Evolutionary conservation across 805 yeast species (phyloP), one percentile per base, ranked within the genome.

Genomic region (Blastobotrys chiropterorum): DNA sequence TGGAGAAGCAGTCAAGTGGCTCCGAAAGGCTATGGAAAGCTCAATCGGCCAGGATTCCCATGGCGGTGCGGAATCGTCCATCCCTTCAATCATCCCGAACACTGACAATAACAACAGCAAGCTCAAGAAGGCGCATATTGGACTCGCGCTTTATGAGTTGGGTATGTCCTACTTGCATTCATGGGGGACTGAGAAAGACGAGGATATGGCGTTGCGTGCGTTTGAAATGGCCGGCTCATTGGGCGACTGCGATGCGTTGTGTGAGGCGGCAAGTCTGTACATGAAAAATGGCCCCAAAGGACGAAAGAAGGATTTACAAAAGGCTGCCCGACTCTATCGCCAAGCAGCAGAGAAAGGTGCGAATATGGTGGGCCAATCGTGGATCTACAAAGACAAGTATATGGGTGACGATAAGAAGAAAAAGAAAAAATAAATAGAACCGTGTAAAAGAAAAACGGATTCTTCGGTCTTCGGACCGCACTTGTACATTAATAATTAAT

Each of bases 371-470:
- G 90, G 90, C 0, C 81, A 83, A 52, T 78, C 82, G 54, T 85
- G 92, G 92, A 83, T 85, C 38, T 80, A 83, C 68, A 85, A 83
- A 65, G 80, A 79, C 46, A 85, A 84, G 69, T 85, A 85, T 60
- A 64, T 72, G 68, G 61, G 65, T 42, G 54, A 49, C 17, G 54
- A 50, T 14, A 53, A 56, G 50, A 51, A 57, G 47, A 51, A 53
- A 52, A 48, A 53, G 44, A 52, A 54, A 44, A 47, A 52, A 56
- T 42, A 50, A 53, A 48, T 42, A 46, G 48, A 40, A 39, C 45
- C 34, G 34, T 11, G 11, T 6, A 26, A 11, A 26, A 26, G 34
- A 26, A 26, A 26, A n/a, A n/a, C n/a, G n/a, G n/a, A n/a, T n/a
- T n/a, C n/a, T n/a, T n/a, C n/a, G n/a, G n/a, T n/a, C n/a, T n/a